phyloP scores from a whole-genome alignment of 768 basidiomycete genomes.

The Kockovaella imperatae region DNA sequence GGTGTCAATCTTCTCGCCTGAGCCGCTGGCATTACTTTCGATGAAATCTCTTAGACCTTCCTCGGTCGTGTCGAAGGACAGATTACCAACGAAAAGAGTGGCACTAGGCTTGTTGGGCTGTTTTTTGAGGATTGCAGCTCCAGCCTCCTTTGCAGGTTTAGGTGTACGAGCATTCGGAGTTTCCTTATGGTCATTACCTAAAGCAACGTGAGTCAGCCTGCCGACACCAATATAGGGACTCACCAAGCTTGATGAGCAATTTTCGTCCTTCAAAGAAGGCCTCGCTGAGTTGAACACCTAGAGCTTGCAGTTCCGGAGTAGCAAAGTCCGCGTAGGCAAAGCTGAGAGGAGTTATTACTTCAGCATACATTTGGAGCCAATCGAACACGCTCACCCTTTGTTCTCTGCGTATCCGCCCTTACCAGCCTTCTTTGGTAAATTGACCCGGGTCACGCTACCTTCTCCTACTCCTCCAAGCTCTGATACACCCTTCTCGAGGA shows the following conservation, averaged over 20 bases:
- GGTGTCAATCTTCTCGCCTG: slow-evolving; percentile 21
- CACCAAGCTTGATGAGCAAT: slow-evolving; percentile 88
- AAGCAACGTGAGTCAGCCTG: neutral
- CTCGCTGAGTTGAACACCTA: slow-evolving; percentile 76
- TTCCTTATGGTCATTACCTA: slow-evolving; percentile 65
- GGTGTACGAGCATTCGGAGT: slow-evolving; percentile 46
- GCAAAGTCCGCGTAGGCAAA: slow-evolving; percentile 96
- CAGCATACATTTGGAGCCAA: neutral
- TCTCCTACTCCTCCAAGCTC: slow-evolving; percentile 18
- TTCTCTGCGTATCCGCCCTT: slow-evolving; percentile 36
- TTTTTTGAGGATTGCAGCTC: slow-evolving; percentile 54
- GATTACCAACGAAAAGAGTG: slow-evolving; percentile 86
- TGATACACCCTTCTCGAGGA: slow-evolving; percentile 22
- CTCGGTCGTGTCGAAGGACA: slow-evolving; percentile 83
- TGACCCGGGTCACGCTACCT: slow-evolving; percentile 37
- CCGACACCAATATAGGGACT: slow-evolving; percentile 26
- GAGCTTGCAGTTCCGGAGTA: slow-evolving; percentile 61
- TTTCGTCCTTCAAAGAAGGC: slow-evolving; percentile 71
- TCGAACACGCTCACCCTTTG: slow-evolving; percentile 24
- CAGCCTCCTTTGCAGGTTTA: slow-evolving; percentile 40
- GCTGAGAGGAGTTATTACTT: slow-evolving; percentile 46
- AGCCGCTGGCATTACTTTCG: slow-evolving; percentile 54
- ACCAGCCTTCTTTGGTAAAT: slow-evolving; percentile 71
- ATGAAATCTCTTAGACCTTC: slow-evolving; percentile 64
- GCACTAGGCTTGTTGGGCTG: slow-evolving; percentile 63